Conservation (phyloP, 2,329 filamentous ascomycete genomes). For the Aspergillus spinulosporus region DNA sequence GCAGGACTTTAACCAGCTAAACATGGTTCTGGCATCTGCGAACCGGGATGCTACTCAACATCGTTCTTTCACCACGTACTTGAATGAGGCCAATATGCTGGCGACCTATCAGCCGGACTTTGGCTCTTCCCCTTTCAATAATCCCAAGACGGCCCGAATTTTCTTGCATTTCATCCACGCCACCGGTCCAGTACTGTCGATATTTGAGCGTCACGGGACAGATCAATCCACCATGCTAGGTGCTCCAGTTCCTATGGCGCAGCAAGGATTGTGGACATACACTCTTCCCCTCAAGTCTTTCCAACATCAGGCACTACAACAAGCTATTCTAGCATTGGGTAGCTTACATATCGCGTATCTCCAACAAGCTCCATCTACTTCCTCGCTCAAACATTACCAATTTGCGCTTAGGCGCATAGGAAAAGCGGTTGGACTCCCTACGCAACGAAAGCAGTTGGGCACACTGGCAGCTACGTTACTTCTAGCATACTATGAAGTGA, state of each 20-base stretch:
- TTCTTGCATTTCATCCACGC: slow-evolving; percentile 92
- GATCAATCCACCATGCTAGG: slow-evolving; percentile 70
- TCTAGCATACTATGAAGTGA: slow-evolving; percentile 89
- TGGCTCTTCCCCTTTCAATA: slow-evolving; percentile 71
- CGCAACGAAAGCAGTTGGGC: slow-evolving; percentile 69
- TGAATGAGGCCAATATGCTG: slow-evolving; percentile 53
- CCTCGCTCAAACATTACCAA: slow-evolving; percentile 89
- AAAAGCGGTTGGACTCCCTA: slow-evolving; percentile 68
- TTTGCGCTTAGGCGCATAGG: slow-evolving; percentile 77
- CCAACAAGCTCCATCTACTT: slow-evolving; percentile 70
- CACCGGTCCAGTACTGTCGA: slow-evolving; percentile 79
- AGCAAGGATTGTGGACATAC: slow-evolving; percentile 65
- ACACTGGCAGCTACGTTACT: slow-evolving; percentile 87
- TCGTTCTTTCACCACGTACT: slow-evolving; percentile 51
- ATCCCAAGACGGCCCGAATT: slow-evolving; percentile 74
- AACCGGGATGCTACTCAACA: slow-evolving; percentile 50
- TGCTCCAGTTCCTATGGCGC: slow-evolving; percentile 60
- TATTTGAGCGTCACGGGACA: slow-evolving; percentile 79
- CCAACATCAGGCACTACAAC: slow-evolving; percentile 80
- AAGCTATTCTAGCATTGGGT: slow-evolving; percentile 84
- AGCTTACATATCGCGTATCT: slow-evolving; percentile 86
- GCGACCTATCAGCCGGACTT: slow-evolving; percentile 67
- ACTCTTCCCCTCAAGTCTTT: slow-evolving; percentile 82
- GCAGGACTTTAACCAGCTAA: slow-evolving; percentile 40
- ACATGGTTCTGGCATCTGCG: slow-evolving; percentile 47